Percentiles rank a stretch among this genome's conserved stretches.
Conservation (phyloP, 2,329 filamentous ascomycete species). For the Cercospora brassicicola region DNA sequence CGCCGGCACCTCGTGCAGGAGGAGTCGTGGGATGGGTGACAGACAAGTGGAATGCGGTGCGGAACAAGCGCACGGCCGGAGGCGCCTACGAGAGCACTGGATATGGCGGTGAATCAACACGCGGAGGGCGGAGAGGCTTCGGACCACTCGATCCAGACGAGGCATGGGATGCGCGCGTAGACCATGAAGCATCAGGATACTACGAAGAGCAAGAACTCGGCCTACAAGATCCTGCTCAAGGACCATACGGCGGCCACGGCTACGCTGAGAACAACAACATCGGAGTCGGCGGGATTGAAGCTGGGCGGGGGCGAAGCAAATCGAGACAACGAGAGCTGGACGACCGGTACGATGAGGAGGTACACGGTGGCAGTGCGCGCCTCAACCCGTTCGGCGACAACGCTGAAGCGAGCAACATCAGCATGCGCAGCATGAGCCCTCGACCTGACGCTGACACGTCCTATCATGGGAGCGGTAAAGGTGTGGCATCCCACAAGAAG, state of each 20-base stretch:
- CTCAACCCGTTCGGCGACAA: constrained; percentile 72
- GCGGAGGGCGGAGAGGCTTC: constrained; percentile 53
- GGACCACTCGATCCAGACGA: constrained; percentile 76
- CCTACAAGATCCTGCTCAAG: constrained; percentile 47
- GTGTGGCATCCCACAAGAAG: constrained; percentile 44
- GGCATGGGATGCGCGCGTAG: constrained; percentile 80
- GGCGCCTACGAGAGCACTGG: constrained; percentile 42
- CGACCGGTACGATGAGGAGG: constrained; percentile 50
- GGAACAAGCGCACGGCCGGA: constrained; percentile 66
- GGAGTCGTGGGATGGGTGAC: constrained; percentile 73
- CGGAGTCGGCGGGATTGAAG: constrained; percentile 40
- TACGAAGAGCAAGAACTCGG: constrained; percentile 78
- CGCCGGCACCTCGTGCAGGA: constrained; percentile 57
- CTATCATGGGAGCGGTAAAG: constrained; percentile 36
- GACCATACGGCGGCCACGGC: constrained; percentile 43
- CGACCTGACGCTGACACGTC: constrained; percentile 62
- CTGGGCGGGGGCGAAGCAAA: constrained; percentile 48
- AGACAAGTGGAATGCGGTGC: constrained; percentile 63
- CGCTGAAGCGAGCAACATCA: constrained; percentile 61
- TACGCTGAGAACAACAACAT: constrained; percentile 37
- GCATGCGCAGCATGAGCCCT: constrained; percentile 71
- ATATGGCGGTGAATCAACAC: constrained; percentile 31
- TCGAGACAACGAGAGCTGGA: constrained; percentile 52
- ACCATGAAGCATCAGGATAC: constrained; percentile 67
- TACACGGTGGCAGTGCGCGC: constrained; percentile 34